phyloP scores from a whole-genome alignment of 1,284 basidiomycete species.

The Rhodotorula sp. region DNA sequence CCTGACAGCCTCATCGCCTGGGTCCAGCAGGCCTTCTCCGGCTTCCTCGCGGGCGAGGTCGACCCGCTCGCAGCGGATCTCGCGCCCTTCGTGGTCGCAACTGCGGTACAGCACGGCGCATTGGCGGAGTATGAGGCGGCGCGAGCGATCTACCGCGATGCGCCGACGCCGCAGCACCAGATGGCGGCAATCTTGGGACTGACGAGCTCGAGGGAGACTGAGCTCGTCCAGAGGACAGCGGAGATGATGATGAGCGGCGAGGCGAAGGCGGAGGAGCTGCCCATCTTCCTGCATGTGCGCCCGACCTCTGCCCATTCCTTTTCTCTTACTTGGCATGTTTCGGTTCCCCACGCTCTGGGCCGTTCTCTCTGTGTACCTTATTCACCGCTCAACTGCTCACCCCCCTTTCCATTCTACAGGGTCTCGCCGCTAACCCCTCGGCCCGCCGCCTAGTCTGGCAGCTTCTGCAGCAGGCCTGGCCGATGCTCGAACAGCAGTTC shows the following conservation, averaged over 20 bases:
- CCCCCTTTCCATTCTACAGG: not conserved
- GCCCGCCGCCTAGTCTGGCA: constrained; percentile 31
- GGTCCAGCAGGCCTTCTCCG: constrained; percentile 63
- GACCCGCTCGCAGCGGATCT: constrained; percentile 74
- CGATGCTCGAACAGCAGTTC: constrained; percentile 22
- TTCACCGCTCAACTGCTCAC: no score
- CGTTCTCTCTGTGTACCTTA: not conserved
- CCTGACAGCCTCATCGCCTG: constrained; percentile 60
- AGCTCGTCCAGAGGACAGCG: constrained; percentile 50
- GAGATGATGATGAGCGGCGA: constrained; percentile 49
- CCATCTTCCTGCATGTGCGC: constrained; percentile 31
- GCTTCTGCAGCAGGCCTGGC: constrained; percentile 25
- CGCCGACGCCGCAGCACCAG: constrained; percentile 59
- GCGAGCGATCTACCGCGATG: constrained; percentile 68
- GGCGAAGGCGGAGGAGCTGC: constrained; percentile 43
- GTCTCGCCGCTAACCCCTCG: constrained; percentile 24
- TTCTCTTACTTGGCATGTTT: not conserved
- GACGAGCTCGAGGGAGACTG: constrained; percentile 45
- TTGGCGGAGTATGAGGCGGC: constrained; percentile 20
- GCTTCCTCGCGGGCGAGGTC: constrained; percentile 77
- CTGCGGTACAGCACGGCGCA: constrained; percentile 9
- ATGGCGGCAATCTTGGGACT: constrained; percentile 52
- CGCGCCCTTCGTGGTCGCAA: constrained; percentile 59
- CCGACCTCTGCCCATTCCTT: not conserved
- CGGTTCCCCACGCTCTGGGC: not conserved